Conservation (phyloP, 208 protist species). For the Trypanosoma vivax region DNA sequence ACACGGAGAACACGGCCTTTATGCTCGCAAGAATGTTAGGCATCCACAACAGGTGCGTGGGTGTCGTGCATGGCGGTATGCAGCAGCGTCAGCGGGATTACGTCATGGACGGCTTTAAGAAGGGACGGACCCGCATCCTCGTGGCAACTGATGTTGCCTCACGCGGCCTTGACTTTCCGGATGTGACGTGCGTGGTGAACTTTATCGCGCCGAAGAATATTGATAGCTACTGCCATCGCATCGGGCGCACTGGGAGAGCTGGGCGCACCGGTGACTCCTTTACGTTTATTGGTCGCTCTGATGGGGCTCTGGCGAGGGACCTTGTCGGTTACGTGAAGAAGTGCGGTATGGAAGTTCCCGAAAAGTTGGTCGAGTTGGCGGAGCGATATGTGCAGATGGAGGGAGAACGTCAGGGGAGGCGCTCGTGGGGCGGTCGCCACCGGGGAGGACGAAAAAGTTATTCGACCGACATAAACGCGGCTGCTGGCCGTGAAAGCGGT, state of each 20-base stretch:
- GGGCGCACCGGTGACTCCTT: slow-evolving; percentile 75
- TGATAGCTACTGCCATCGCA: slow-evolving; percentile 94
- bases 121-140: slow-evolving; percentile 78
- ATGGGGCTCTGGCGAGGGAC: slow-evolving; percentile 48
- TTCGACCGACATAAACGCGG: background rate
- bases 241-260: slow-evolving; percentile 91
- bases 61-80: slow-evolving; percentile 93
- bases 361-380: slow-evolving; percentile 39
- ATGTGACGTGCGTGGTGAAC: slow-evolving; percentile 93
- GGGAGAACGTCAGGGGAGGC: slow-evolving; percentile 6
- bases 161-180: slow-evolving; percentile 91
- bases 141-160: slow-evolving; percentile 94
- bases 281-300: slow-evolving; percentile 70
- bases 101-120: slow-evolving; percentile 88
- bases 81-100: slow-evolving; percentile 83
- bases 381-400: slow-evolving; percentile 20
- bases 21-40: slow-evolving; percentile 57
- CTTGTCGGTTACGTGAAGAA: slow-evolving; percentile 67
- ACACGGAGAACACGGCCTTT: slow-evolving; percentile 64
- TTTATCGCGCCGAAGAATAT: slow-evolving; percentile 88
- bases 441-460: slow-evolving; percentile 6
- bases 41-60: slow-evolving; percentile 65
- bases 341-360: slow-evolving; percentile 52
- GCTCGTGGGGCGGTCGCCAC: slow-evolving; percentile 6
- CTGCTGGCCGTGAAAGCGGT: slow-evolving; percentile 1